Base-by-base conservation (phyloP, 345 rosid species). In the Eucalyptus microcorys region DNA sequence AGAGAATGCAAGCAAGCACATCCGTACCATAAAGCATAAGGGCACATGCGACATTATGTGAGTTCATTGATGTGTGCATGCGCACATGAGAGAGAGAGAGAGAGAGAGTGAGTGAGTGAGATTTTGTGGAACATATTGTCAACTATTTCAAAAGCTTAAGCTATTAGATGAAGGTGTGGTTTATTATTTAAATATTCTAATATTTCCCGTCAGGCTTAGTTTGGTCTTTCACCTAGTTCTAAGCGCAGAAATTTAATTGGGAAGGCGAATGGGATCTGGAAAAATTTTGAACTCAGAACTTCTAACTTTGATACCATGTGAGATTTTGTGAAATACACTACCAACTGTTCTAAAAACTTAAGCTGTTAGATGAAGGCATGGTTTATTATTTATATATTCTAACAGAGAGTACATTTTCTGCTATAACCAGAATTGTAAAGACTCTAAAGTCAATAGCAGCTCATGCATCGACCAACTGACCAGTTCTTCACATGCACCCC, bases 131-230 rank as follows among this genome's bases (percentile, higher is more conserved):
- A 52, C 55, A 52, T 0, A 50, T 4, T 50, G 1, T 0, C 21
- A 19, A 52, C 0, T 52, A 0, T 52, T 52, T 0, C 0, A 52
- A 52, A 52, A 52, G 55, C 55, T 52, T 52, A 52, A 50, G 0
- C 55, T 52, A 0, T 52, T 52, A 52, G 55, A 52, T 52, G 3
- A 49, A 16, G 55, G 9, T 0, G 0, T 52, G 22, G 9, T 52
- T 52, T 7, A 19, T 7, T 19, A 52, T 19, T 52, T 7, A 52
- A 52, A 52, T 52, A 52, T 52, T 52, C 0, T 19, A 52, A 52
- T 0, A 19, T 0, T 52, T 0, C 8, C 55, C 24, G 0, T 52
- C 24, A 1, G 0, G 55, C 0, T 52, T 52, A 52, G 4, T 52
- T 19, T 52, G 55, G 55, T 52, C 55, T 7, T 52, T 52, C 0